Evolutionary conservation across 371 early-diverging fungal genomes (phyloP), one percentile per base, ranked within the genome.

Genomic region (Gilbertella persicaria): DNA sequence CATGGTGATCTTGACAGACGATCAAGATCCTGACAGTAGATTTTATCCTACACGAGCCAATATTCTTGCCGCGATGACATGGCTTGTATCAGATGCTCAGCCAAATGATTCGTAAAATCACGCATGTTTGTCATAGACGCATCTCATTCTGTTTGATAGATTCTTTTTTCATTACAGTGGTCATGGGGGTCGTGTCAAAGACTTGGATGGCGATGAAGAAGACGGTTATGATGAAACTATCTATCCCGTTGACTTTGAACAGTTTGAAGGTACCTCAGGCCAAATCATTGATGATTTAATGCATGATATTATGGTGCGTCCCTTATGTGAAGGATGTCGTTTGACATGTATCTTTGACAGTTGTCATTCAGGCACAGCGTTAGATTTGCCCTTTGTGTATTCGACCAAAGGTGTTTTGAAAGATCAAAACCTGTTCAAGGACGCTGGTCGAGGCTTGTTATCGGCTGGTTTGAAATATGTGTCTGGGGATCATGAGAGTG

Each of bases 161-260:
- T 80, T 88, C 71, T 86, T 93, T 58, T 85, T 95, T 71, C 95
- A 94, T 64, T 98, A 79, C 68, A 89, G 88, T 56, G 97, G 97
- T 7, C 97, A 97, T 70, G 97, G 97, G 30, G 85, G 83, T 6
- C 84, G 84, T 45, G 76, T 67, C 25, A 47, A 47, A 13, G 55
- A 53, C 58, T 6, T 45, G 9, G 74, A 84, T 41, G 91, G 91
- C 16, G 95, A 96, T 64, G 95, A 96, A 57, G 79, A 83, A 36
- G 95, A 95, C 62, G 92, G 93, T 10, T 77, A 44, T 28, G 77
- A 76, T 53, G 77, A 76, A 39, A 77, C 74, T 0, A 71, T 77
- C 33, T 73, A 87, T 35, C 98, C 98, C 6, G 69, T 93, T 7
- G 98, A 98, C 69, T 91, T 87, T 67, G 50, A 71, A 37, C 21